phyloP scores from a whole-genome alignment of 2,329 filamentous ascomycete genomes.

The Diaporthe destruens region DNA sequence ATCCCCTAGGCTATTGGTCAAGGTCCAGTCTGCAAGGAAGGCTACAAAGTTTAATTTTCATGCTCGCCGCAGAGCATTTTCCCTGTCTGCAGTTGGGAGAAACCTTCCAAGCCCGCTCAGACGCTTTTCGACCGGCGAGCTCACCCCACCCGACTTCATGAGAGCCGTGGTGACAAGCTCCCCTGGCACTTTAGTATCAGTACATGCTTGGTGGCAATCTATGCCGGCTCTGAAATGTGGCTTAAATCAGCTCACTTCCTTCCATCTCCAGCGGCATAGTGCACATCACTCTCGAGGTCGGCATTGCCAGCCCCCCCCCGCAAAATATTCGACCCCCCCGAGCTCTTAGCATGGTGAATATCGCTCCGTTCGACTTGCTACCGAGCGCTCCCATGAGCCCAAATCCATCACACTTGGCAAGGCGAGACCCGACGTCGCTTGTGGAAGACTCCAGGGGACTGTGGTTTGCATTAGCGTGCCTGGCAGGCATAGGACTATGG shows the following conservation, averaged over 20 bases:
- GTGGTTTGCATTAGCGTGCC: constrained; percentile 22
- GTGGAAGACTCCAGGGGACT: constrained; percentile 7
- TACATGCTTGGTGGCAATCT: not conserved
- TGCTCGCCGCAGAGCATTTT: not conserved
- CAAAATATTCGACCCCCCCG: not conserved
- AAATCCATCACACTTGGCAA: not conserved
- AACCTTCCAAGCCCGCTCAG: constrained; percentile 15
- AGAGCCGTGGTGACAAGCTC: not conserved
- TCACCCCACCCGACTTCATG: not conserved
- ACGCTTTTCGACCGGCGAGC: not conserved
- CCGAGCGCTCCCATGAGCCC: not conserved
- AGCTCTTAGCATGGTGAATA: not conserved
- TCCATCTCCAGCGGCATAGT: not conserved
- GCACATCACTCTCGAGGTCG: not conserved
- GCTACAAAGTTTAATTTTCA: constrained; percentile 5
- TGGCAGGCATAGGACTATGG: constrained; percentile 34
- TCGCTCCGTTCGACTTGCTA: not conserved
- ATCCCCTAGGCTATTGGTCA: not conserved
- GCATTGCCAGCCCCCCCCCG: not conserved
- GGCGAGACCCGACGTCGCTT: not conserved
- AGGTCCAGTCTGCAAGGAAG: not conserved
- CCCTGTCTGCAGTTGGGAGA: not conserved
- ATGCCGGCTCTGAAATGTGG: not conserved
- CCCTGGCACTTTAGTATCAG: not conserved
- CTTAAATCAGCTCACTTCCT: not conserved